phyloP scores from a whole-genome alignment of 164 flowering plant genomes.

The Berberis thunbergii region DNA sequence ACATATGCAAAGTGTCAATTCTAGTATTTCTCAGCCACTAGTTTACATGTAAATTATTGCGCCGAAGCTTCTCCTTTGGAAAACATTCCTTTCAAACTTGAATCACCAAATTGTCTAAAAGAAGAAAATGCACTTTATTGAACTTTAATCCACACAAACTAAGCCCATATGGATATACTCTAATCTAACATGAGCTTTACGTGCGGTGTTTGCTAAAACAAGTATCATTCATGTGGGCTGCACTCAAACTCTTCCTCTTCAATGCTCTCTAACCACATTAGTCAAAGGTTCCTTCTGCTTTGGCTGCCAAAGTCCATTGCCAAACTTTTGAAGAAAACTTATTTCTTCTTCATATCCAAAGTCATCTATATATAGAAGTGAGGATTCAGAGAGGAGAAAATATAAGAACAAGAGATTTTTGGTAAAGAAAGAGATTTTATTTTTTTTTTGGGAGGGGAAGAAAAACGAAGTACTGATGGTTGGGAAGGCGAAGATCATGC shows the following conservation, averaged over 20 bases:
- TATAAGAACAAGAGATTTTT: too few relatives aligned
- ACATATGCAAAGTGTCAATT: too few relatives aligned
- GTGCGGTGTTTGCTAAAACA: slow-evolving; percentile 1
- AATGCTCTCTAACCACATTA: neutral
- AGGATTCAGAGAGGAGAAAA: neutral
- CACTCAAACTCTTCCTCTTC: neutral
- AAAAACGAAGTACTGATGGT: neutral
- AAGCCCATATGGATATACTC: neutral
- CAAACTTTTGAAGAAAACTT: neutral
- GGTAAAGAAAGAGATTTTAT: too few relatives aligned
- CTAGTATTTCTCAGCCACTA: too few relatives aligned
- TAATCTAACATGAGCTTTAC: neutral
- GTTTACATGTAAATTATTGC: too few relatives aligned
- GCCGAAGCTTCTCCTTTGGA: too few relatives aligned
- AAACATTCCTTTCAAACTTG: too few relatives aligned
- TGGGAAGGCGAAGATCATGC: slow-evolving; percentile 2
- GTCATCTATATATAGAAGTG: neutral
- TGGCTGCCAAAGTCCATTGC: neutral
- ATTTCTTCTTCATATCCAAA: neutral
- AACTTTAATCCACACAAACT: neutral
- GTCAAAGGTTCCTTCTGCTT: neutral
- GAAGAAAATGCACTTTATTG: neutral
- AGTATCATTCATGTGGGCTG: neutral
- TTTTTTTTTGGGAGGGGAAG: neutral
- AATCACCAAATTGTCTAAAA: neutral